A percentile compares a stretch with the other conserved stretches of the same genome.
Evolutionary conservation across 1,284 basidiomycete genomes (phyloP).

Genomic region (Wallemia ichthyophaga): DNA sequence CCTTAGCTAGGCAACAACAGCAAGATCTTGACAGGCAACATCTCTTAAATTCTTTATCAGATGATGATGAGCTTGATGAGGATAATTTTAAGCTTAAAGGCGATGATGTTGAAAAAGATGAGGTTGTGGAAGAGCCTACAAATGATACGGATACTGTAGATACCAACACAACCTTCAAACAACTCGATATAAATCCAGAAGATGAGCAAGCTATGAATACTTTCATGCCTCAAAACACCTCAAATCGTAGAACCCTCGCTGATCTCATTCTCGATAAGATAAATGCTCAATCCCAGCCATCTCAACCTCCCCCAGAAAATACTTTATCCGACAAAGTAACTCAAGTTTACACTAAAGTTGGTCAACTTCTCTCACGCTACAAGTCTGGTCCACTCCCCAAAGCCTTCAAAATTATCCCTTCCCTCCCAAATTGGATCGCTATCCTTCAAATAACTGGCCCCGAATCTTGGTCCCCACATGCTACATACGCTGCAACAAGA

Average conservation of each 20-base stretch:
- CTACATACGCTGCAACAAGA: slow-evolving; percentile 69
- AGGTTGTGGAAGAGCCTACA: slow-evolving; percentile 19
- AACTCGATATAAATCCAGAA: slow-evolving; percentile 57
- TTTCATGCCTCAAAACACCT: slow-evolving; percentile 22
- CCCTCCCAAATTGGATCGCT: slow-evolving; percentile 81
- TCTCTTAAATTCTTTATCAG: slow-evolving; percentile 11
- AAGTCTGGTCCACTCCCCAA: slow-evolving; percentile 89
- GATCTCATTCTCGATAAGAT: slow-evolving; percentile 90
- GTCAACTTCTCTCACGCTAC: slow-evolving; percentile 59
- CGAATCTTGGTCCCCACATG: slow-evolving; percentile 82
- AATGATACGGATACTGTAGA: slow-evolving; percentile 16
- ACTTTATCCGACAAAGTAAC: slow-evolving; percentile 30
- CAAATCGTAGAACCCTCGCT: slow-evolving; percentile 42
- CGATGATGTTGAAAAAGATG: slow-evolving; percentile 13
- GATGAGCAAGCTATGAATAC: slow-evolving; percentile 60
- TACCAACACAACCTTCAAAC: not conserved
- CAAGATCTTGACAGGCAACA: slow-evolving; percentile 43
- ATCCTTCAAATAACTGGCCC: slow-evolving; percentile 78
- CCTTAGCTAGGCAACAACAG: slow-evolving; percentile 75
- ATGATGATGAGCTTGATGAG: slow-evolving; percentile 22
- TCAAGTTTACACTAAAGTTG: slow-evolving; percentile 79
- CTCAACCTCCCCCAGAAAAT: not conserved
- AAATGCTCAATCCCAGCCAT: slow-evolving; percentile 10
- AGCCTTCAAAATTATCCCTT: slow-evolving; percentile 92
- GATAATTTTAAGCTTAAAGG: slow-evolving; percentile 16